A percentile compares a stretch with the other conserved stretches of the same genome.
These are phyloP conservation scores for Madurella mycetomatis DNA, from an alignment of 2,329 filamentous ascomycete species.

Conservation along the genomic window DNA sequence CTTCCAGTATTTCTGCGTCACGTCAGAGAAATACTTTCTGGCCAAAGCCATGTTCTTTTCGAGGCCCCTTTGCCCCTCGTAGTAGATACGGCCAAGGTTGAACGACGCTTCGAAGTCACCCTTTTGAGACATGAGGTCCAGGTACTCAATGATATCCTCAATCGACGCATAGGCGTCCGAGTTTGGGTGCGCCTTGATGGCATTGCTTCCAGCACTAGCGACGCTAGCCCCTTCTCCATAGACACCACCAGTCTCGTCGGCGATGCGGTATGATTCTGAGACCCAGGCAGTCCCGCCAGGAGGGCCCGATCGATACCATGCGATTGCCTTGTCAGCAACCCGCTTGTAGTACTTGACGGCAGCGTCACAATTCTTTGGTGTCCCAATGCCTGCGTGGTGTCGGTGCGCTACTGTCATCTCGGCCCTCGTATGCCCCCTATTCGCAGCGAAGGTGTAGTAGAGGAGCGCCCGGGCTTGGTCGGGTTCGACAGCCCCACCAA, in stretches of 20 bases:
- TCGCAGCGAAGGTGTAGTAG: conserved; percentile 91
- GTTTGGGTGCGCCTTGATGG: conserved; percentile 65
- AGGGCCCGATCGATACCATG: conserved; percentile 82
- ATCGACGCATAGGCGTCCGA: conserved; percentile 81
- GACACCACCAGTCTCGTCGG: conserved; percentile 85
- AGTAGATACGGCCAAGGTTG: conserved; percentile 79
- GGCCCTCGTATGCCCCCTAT: conserved; percentile 74
- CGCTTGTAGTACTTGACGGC: conserved; percentile 86
- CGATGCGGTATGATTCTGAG: conserved; percentile 75
- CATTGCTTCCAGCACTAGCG: conserved; percentile 79
- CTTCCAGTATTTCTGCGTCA: conserved; percentile 79
- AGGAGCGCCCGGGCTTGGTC: conserved; percentile 90
- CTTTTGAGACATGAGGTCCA: conserved; percentile 85
- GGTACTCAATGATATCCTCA: conserved; percentile 90
- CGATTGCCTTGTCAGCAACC: conserved; percentile 88
- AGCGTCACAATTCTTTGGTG: conserved; percentile 77
- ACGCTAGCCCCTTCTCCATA: conserved; percentile 95
- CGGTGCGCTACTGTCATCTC: conserved; percentile 93
- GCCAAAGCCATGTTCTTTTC: conserved; percentile 69
- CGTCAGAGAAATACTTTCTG: conserved; percentile 73
- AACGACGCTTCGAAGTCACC: conserved; percentile 85
- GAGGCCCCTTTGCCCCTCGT: conserved; percentile 75
- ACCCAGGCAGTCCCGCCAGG: conserved; percentile 79
- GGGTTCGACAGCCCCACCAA: conserved; percentile 72
- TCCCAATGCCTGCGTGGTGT: conserved; percentile 79